These are phyloP conservation scores for Apiotrichum sp. DNA, from an alignment of 1,284 basidiomycete genomes.

Conservation along the genomic window DNA sequence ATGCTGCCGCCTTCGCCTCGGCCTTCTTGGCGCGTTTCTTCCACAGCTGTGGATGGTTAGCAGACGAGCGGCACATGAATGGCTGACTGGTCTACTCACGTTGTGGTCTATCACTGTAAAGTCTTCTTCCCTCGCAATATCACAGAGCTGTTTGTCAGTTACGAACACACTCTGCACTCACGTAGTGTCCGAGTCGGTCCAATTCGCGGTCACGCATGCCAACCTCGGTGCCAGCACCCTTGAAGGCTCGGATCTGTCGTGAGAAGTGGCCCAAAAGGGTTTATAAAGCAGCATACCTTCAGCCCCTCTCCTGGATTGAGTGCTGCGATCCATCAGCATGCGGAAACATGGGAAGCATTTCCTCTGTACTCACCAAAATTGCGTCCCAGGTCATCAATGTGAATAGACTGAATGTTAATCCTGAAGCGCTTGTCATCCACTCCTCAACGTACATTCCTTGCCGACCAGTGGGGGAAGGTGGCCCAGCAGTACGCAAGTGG, in stretches of 20 bases:
- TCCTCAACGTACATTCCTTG: conserved; percentile 57
- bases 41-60: conserved; percentile 15
- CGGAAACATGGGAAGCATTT: too few species aligned
- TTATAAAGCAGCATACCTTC: conserved; percentile 46
- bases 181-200: conserved; percentile 58
- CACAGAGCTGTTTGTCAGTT: conserved; percentile 19
- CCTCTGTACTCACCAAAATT: conserved; percentile 56
- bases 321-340: too few species aligned
- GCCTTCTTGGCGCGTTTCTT: conserved; percentile 10
- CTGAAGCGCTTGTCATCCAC: neutral
- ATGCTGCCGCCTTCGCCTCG: neutral
- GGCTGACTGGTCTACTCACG: conserved; percentile 36
- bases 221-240: conserved; percentile 61
- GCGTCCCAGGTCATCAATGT: conserved; percentile 79
- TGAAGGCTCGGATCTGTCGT: conserved; percentile 63
- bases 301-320: conserved; percentile 77
- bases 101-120: conserved; percentile 35
- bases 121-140: conserved; percentile 33
- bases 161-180: conserved; percentile 14
- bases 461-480: conserved; percentile 68
- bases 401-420: conserved; percentile 56
- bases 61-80: neutral
- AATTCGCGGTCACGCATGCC: conserved; percentile 61
- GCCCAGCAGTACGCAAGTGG: conserved; percentile 82
- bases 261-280: neutral